Percentiles rank a stretch among this genome's conserved stretches.
These are phyloP conservation scores for Lepidium campestre DNA, from an alignment of 441 rosid species.

Conservation along the genomic window DNA sequence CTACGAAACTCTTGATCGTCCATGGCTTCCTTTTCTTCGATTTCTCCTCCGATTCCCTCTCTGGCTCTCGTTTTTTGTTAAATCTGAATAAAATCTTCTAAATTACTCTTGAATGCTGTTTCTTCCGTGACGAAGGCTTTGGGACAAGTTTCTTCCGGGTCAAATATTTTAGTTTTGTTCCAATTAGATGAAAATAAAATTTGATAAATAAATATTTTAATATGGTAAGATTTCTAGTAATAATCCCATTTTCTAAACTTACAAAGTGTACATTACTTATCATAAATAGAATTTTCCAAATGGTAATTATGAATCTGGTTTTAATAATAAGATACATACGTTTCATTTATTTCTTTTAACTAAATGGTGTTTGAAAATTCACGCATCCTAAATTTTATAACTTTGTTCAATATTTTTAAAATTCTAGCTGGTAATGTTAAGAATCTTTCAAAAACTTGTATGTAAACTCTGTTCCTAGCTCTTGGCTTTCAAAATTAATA, in stretches of 20 bases:
- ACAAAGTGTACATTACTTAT: background rate
- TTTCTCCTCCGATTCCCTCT: slow-evolving; percentile 15
- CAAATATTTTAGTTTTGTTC: background rate
- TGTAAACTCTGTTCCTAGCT: too few species aligned
- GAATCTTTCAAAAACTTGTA: too few species aligned
- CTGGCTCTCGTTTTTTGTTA: background rate
- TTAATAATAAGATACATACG: too few species aligned
- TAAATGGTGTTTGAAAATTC: background rate
- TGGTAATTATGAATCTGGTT: background rate
- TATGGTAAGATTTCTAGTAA: background rate
- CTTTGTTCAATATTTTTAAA: too few species aligned
- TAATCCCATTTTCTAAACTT: background rate
- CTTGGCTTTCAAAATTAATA: too few species aligned
- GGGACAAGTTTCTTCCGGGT: background rate
- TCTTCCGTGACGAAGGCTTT: background rate
- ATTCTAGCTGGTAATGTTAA: too few species aligned
- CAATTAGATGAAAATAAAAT: background rate
- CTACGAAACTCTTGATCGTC: slow-evolving; percentile 78
- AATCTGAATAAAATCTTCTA: background rate
- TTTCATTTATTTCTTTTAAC: background rate
- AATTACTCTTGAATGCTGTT: background rate
- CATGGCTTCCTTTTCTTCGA: slow-evolving; percentile 33
- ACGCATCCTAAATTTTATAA: background rate
- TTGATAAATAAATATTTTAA: background rate
- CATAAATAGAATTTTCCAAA: background rate